A percentile compares a stretch with the other conserved stretches of the same genome.
These are phyloP conservation scores for Lactarius sp. DNA, from an alignment of 768 basidiomycete genomes.

Conservation along the genomic window DNA sequence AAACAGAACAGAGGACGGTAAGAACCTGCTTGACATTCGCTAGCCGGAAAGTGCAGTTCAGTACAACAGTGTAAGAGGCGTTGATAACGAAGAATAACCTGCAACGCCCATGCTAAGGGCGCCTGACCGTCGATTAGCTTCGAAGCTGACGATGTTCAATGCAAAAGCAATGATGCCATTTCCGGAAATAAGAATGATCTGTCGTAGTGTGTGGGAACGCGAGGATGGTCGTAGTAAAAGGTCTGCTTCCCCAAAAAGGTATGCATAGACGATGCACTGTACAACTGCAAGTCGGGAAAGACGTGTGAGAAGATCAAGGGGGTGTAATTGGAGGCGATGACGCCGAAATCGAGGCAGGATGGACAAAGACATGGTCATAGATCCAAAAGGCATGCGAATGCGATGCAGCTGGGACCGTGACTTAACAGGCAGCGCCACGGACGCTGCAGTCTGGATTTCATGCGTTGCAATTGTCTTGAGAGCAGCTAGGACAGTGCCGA, in stretches of 20 bases:
- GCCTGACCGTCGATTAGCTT: conserved; percentile 90
- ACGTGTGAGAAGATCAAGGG: conserved; percentile 81
- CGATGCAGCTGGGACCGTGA: not conserved
- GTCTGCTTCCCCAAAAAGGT: conserved; percentile 74
- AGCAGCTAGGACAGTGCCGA: conserved; percentile 89
- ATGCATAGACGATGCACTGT: conserved; percentile 76
- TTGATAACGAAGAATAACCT: conserved; percentile 42
- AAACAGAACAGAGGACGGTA: conserved; percentile 79
- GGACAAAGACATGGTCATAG: conserved; percentile 25
- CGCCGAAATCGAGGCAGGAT: conserved; percentile 22
- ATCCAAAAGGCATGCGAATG: conserved; percentile 7
- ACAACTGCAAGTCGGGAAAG: conserved; percentile 91
- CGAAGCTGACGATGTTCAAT: conserved; percentile 91
- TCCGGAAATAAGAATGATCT: conserved; percentile 46
- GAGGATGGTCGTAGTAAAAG: conserved; percentile 40
- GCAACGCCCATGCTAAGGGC: conserved; percentile 90
- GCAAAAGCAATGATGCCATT: conserved; percentile 90
- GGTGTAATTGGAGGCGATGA: conserved; percentile 47
- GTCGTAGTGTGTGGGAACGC: conserved; percentile 29
- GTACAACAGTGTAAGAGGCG: not conserved
- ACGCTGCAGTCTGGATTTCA: conserved; percentile 50
- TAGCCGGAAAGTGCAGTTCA: conserved; percentile 29
- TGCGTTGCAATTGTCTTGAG: conserved; percentile 93
- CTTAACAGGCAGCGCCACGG: conserved; percentile 24
- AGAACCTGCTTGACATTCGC: conserved; percentile 93